Evolutionary conservation across 208 protist genomes (phyloP), one percentile per base, ranked within the genome.

Genomic region (Leishmania arabica): DNA sequence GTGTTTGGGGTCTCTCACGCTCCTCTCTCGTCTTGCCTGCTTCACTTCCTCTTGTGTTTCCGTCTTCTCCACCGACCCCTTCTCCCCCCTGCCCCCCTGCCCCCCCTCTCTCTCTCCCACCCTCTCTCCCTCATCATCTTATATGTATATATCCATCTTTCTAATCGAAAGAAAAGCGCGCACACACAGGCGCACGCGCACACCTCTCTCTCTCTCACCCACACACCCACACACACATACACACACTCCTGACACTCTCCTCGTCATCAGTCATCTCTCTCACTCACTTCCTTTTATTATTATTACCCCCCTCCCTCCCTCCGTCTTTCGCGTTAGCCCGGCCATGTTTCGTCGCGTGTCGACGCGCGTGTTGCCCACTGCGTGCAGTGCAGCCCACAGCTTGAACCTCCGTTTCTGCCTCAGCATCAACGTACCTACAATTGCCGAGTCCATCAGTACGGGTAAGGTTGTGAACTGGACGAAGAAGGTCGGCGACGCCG

Each of bases 401-500:
- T 34, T 95, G 45, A 81, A 81, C 62, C n/a, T 91, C n/a, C 95
- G 95, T 83, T 98, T 93, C 83, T 97, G 94, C 89, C 54, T 96
- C 64, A 93, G 88, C 92, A 97, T 99, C 76, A 96, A 96, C 40
- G 98, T 99, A 4, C 99, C 99, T 31, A 85, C 88, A 40, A 98
- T 99, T 81, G 99, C 98, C 65, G 99, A 99, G 86, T 99, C 99
- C 21, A 99, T 99, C 90, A 98, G 89, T 71, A 97, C 98, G 77
- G 99, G 99, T 45, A 99, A 98, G 75, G 91, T 99, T 60, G 95
- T 97, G 56, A 88, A 92, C 66, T 99, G 98, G 97, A 90, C 88
- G 0, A 99, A 99, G 89, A 96, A 97, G 70, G 95, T 98, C 54
- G 99, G 99, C 58, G 98, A 99, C 78, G 84, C 91, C 79, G 97